These are phyloP conservation scores for Colletotrichum caudatum DNA, from an alignment of 2,329 filamentous ascomycete genomes.

Conservation along the genomic window DNA sequence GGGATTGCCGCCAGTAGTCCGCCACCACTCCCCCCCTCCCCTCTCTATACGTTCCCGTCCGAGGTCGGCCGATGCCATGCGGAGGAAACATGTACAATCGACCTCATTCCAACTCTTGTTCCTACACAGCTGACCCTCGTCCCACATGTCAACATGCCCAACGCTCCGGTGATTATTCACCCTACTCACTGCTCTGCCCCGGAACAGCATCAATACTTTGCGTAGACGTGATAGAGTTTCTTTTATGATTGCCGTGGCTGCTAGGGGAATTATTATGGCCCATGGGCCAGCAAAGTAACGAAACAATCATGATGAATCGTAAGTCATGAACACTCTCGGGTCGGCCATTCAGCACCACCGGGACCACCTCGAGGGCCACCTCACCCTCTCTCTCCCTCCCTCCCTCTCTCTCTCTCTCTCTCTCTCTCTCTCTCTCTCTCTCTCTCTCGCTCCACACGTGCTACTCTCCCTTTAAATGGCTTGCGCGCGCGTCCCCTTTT, in stretches of 20 bases:
- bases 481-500: no score
- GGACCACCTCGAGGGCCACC: not conserved
- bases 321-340: conserved; percentile 3
- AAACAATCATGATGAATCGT: conserved; percentile 8
- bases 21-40: no score
- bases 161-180: no score
- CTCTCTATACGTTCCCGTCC: not conserved
- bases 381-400: not conserved
- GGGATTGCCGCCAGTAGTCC: not conserved
- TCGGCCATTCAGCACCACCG: not conserved
- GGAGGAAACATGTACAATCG: not conserved
- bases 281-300: not conserved
- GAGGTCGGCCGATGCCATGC: not conserved
- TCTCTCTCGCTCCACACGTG: no score
- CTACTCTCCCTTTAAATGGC: no score
- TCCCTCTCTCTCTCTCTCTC: no score
- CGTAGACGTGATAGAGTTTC: no score
- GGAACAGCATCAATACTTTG: not conserved
- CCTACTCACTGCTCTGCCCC: not conserved
- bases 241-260: not conserved
- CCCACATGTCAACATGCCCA: not conserved
- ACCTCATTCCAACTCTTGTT: not conserved
- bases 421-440: no score
- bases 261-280: not conserved
- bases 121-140: not conserved